Percentiles rank a stretch among this genome's conserved stretches.
Evolutionary conservation across 75 land plant genomes (phyloP).

Genomic region (Pinus tabuliformis): DNA sequence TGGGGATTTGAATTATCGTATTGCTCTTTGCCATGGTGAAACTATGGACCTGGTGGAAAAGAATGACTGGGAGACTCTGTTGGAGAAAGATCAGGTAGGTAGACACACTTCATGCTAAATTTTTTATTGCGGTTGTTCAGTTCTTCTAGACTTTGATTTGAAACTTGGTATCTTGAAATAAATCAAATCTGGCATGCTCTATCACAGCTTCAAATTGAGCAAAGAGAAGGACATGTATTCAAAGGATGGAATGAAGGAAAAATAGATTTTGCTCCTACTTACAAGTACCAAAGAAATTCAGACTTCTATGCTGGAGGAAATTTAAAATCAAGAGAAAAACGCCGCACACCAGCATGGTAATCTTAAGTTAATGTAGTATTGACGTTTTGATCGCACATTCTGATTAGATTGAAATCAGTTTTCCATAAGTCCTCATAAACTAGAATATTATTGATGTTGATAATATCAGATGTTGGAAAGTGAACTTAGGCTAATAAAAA

Average conservation of each 20-base stretch:
- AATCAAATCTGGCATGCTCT: background rate
- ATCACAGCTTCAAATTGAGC: slow-evolving; percentile 35
- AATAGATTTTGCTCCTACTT: slow-evolving; percentile 47
- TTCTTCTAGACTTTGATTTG: background rate
- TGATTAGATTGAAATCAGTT: background rate
- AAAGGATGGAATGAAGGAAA: slow-evolving; percentile 50
- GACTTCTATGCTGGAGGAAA: slow-evolving; percentile 34
- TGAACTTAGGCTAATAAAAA: background rate
- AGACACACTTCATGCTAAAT: background rate
- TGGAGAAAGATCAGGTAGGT: slow-evolving; percentile 44
- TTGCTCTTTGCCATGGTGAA: slow-evolving; percentile 24
- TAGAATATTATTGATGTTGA: background rate
- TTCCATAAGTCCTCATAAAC: background rate
- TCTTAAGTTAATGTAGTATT: background rate
- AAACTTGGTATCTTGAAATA: background rate
- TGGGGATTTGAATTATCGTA: slow-evolving; percentile 60
- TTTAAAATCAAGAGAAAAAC: slow-evolving; percentile 23
- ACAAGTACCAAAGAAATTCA: slow-evolving; percentile 42
- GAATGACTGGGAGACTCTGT: slow-evolving; percentile 34
- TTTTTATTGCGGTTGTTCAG: background rate
- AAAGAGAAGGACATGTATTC: slow-evolving; percentile 31
- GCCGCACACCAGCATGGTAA: slow-evolving; percentile 55
- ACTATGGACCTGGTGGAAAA: slow-evolving; percentile 10
- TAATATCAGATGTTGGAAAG: background rate
- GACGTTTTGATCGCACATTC: too few species aligned